Percentiles rank a stretch among this genome's conserved stretches.
Evolutionary conservation across 2,329 filamentous ascomycete genomes (phyloP).

Genomic region (Alternaria gansuensis): DNA sequence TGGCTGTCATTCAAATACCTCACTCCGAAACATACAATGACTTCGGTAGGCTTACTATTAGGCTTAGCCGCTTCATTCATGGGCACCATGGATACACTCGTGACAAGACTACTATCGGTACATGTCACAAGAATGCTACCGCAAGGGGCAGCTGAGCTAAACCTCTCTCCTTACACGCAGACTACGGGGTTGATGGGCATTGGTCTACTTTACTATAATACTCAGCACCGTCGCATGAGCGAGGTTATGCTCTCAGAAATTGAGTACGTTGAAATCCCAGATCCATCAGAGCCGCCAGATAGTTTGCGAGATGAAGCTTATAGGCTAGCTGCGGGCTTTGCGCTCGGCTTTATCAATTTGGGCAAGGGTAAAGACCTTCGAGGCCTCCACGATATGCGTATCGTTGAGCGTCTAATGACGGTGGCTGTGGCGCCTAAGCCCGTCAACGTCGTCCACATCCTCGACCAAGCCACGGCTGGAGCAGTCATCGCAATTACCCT

Average conservation of each 20-base stretch:
- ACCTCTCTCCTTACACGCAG: slow-evolving; percentile 90
- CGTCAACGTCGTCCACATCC: slow-evolving; percentile 88
- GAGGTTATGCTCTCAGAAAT: slow-evolving; percentile 99
- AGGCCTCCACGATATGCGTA: slow-evolving; percentile 90
- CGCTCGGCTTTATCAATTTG: slow-evolving; percentile 92
- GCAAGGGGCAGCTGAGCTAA: slow-evolving; percentile 89
- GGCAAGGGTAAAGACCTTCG: slow-evolving; percentile 88
- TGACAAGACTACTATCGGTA: slow-evolving; percentile 91
- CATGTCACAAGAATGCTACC: slow-evolving; percentile 96
- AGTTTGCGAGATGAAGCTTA: slow-evolving; percentile 94
- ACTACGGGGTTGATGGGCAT: slow-evolving; percentile 98
- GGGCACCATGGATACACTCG: slow-evolving; percentile 95
- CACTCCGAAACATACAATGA: slow-evolving; percentile 99
- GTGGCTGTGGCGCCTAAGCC: slow-evolving; percentile 90
- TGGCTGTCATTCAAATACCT: slow-evolving; percentile 99
- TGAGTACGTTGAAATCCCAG: slow-evolving; percentile 83
- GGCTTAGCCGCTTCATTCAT: slow-evolving; percentile 93
- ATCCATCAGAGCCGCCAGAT: slow-evolving; percentile 73
- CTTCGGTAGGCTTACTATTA: slow-evolving; percentile 91
- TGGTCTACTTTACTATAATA: slow-evolving; percentile 90
- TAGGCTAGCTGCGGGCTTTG: slow-evolving; percentile 89
- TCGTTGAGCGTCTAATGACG: slow-evolving; percentile 85
- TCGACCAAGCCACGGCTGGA: slow-evolving; percentile 92
- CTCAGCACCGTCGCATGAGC: slow-evolving; percentile 97
- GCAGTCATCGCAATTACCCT: slow-evolving; percentile 88